Conservation (phyloP, 2,329 filamentous ascomycete genomes). For the Ceratocystis albifundus region DNA sequence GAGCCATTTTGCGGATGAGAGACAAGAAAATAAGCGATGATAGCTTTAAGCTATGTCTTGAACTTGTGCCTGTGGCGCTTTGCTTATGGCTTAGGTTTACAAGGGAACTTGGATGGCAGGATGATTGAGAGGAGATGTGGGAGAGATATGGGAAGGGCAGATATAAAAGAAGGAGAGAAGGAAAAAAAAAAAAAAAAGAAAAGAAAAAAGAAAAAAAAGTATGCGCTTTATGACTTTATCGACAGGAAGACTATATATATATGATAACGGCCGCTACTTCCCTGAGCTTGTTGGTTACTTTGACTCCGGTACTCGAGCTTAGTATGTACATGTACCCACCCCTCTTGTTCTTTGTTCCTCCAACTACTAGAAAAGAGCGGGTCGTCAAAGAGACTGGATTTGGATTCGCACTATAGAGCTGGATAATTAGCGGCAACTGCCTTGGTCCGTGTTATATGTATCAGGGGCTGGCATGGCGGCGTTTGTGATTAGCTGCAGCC, state of each 20-base stretch:
- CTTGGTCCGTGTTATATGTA: background rate
- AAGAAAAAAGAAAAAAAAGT: background rate
- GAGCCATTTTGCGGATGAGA: constrained; percentile 23
- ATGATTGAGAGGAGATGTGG: too few species aligned
- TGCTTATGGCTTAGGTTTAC: too few species aligned
- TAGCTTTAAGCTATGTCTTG: background rate
- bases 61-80: too few species aligned
- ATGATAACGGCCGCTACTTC: background rate
- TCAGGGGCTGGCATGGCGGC: background rate
- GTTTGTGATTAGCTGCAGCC: background rate
- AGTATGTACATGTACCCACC: background rate
- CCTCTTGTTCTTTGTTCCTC: background rate
- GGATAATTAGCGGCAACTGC: background rate
- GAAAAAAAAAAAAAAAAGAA: background rate
- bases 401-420: background rate
- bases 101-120: too few species aligned
- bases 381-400: background rate
- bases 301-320: background rate
- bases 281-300: background rate
- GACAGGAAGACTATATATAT: background rate
- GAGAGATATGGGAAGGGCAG: too few species aligned
- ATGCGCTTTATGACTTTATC: background rate
- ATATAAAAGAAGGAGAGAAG: background rate
- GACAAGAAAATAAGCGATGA: constrained; percentile 23
- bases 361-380: background rate